Percentiles rank a stretch among this genome's conserved stretches.
These are phyloP conservation scores for Prunus mume DNA, from an alignment of 306 rosid species.

Conservation along the genomic window DNA sequence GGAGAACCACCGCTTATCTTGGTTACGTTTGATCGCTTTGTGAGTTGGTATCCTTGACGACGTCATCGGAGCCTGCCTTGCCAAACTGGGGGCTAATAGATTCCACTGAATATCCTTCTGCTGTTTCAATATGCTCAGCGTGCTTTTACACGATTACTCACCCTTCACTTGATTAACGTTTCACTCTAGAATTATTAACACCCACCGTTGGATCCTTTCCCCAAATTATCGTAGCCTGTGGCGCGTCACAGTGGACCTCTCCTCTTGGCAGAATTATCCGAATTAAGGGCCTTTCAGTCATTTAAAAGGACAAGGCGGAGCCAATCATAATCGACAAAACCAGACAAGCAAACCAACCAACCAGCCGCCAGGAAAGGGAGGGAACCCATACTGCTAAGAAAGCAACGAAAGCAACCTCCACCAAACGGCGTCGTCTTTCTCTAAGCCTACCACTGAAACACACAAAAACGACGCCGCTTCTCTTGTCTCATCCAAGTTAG, in stretches of 20 bases:
- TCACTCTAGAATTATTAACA: background rate
- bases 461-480: slow-evolving; percentile 23
- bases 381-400: background rate
- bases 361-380: slow-evolving; percentile 15
- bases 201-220: background rate
- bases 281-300: background rate
- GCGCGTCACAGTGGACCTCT: background rate
- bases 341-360: background rate
- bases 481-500: slow-evolving; percentile 12
- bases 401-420: slow-evolving; percentile 12
- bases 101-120: slow-evolving; percentile 20
- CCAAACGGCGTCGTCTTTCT: slow-evolving; percentile 29
- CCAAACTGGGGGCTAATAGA: background rate
- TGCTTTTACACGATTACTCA: background rate
- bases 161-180: background rate
- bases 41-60: background rate
- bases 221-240: background rate
- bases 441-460: background rate
- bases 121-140: background rate
- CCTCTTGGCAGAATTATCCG: background rate
- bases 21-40: background rate
- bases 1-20: background rate
- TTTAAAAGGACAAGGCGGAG: background rate
- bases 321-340: slow-evolving; percentile 20
- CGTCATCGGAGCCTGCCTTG: background rate